Percentiles rank a stretch among this genome's conserved stretches.
phyloP scores from a whole-genome alignment of 2,329 filamentous ascomycete genomes.

The Ophiostoma ulmi region DNA sequence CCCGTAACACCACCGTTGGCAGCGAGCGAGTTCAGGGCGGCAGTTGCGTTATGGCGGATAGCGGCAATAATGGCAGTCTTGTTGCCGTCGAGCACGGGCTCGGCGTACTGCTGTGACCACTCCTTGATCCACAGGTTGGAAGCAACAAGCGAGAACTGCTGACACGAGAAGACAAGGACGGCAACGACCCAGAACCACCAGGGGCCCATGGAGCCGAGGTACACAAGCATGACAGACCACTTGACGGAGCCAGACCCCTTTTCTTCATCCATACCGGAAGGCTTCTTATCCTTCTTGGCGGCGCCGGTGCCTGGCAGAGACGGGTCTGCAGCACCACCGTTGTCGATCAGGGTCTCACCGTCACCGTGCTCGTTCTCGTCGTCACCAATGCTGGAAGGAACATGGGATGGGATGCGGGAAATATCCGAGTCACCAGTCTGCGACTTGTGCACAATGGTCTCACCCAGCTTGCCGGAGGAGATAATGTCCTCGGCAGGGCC shows the following conservation, averaged over 20 bases:
- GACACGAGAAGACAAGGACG: slow-evolving; percentile 66
- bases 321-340: slow-evolving; percentile 46
- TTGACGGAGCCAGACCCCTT: slow-evolving; percentile 87
- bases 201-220: slow-evolving; percentile 84
- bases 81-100: slow-evolving; percentile 29
- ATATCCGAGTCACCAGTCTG: slow-evolving; percentile 62
- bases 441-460: slow-evolving; percentile 71
- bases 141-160: slow-evolving; percentile 79
- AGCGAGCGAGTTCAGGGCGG: slow-evolving; percentile 14
- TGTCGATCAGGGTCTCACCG: slow-evolving; percentile 51
- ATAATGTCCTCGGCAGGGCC: slow-evolving; percentile 76
- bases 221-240: slow-evolving; percentile 77
- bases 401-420: slow-evolving; percentile 71
- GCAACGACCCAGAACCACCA: slow-evolving; percentile 93
- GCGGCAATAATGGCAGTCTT: neutral
- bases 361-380: slow-evolving; percentile 52
- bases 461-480: slow-evolving; percentile 79
- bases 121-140: slow-evolving; percentile 92
- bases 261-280: slow-evolving; percentile 61
- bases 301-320: slow-evolving; percentile 39
- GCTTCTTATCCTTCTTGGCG: slow-evolving; percentile 44
- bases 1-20: neutral
- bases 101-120: slow-evolving; percentile 87
- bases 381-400: slow-evolving; percentile 68
- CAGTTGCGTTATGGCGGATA: slow-evolving; percentile 13